A percentile compares a stretch with the other conserved stretches of the same genome.
Evolutionary conservation across 805 yeast species (phyloP).

Genomic region (Myxozyma melibiosi): DNA sequence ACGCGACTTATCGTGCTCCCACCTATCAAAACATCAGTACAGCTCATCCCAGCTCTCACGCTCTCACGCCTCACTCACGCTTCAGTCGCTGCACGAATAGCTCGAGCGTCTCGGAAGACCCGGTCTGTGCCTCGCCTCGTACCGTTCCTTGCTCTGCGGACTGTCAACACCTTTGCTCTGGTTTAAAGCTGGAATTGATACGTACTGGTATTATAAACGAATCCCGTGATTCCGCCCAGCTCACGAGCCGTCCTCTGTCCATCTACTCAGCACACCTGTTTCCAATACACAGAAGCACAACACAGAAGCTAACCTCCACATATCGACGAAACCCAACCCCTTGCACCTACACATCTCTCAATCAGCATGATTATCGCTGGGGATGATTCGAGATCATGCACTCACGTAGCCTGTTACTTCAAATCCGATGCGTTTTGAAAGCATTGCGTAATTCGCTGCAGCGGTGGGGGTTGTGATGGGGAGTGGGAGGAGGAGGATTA

Average conservation of each 20-base stretch:
- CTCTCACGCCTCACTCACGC: slow-evolving; percentile 4
- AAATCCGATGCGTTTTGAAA: not conserved
- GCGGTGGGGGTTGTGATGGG: no score
- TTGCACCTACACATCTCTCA: slow-evolving; percentile 13
- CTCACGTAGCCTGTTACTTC: slow-evolving; percentile 14
- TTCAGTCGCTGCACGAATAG: slow-evolving; percentile 5
- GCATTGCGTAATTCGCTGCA: no score
- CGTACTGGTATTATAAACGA: slow-evolving; percentile 24
- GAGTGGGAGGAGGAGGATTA: no score
- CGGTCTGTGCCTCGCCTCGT: slow-evolving; percentile 25
- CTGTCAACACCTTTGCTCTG: not conserved
- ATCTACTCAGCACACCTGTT: not conserved
- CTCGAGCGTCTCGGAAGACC: not conserved
- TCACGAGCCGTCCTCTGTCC: slow-evolving; percentile 6
- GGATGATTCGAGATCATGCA: not conserved
- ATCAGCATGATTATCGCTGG: not conserved
- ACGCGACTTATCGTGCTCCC: slow-evolving; percentile 12
- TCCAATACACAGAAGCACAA: no score
- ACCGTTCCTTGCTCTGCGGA: slow-evolving; percentile 19
- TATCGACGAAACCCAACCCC: slow-evolving; percentile 23
- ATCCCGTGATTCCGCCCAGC: slow-evolving; percentile 16
- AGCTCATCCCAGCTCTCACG: not conserved
- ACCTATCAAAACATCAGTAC: not conserved
- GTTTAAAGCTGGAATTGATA: not conserved
- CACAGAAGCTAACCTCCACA: slow-evolving; percentile 9